phyloP scores from a whole-genome alignment of 495 filamentous ascomycete genomes.

The Extremus antarcticus region DNA sequence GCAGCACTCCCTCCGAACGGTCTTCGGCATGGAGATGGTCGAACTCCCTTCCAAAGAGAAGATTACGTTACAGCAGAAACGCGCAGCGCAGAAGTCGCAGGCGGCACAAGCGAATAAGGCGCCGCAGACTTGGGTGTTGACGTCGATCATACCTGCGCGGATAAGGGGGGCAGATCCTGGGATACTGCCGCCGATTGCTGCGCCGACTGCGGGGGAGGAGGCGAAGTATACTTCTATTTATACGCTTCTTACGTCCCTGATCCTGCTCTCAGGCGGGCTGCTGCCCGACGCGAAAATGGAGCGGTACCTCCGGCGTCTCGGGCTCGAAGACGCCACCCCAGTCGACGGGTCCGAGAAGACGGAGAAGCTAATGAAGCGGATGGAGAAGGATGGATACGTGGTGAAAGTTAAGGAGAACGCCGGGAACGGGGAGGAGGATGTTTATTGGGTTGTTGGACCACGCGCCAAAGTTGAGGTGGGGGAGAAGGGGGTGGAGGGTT shows the following conservation, averaged over 20 bases:
- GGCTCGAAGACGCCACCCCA: slow-evolving; percentile 63
- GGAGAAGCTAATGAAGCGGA: slow-evolving; percentile 59
- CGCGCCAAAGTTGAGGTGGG: slow-evolving; percentile 81
- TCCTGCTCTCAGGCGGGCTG: slow-evolving; percentile 57
- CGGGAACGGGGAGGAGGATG: slow-evolving; percentile 42
- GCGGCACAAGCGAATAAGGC: slow-evolving; percentile 29
- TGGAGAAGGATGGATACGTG: slow-evolving; percentile 76
- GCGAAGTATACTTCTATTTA: slow-evolving; percentile 70
- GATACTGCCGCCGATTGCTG: slow-evolving; percentile 58
- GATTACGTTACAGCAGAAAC: slow-evolving; percentile 59
- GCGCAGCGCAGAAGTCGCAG: slow-evolving; percentile 47
- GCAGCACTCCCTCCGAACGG: slow-evolving; percentile 39
- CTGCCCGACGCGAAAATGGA: slow-evolving; percentile 49
- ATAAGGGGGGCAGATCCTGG: slow-evolving; percentile 47
- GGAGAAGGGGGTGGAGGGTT: slow-evolving; percentile 53
- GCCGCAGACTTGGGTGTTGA: slow-evolving; percentile 56
- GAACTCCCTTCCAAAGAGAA: slow-evolving; percentile 76
- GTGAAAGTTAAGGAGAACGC: slow-evolving; percentile 47
- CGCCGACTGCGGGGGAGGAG: slow-evolving; percentile 54
- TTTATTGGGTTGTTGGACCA: slow-evolving; percentile 70
- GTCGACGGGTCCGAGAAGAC: slow-evolving; percentile 49
- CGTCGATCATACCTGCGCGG: slow-evolving; percentile 51
- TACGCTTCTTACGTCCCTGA: slow-evolving; percentile 65
- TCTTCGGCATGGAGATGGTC: slow-evolving; percentile 78
- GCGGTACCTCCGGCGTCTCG: slow-evolving; percentile 61